Evolutionary conservation across 2,329 filamentous ascomycete species (phyloP).

Genomic region (Talaromyces sp.): DNA sequence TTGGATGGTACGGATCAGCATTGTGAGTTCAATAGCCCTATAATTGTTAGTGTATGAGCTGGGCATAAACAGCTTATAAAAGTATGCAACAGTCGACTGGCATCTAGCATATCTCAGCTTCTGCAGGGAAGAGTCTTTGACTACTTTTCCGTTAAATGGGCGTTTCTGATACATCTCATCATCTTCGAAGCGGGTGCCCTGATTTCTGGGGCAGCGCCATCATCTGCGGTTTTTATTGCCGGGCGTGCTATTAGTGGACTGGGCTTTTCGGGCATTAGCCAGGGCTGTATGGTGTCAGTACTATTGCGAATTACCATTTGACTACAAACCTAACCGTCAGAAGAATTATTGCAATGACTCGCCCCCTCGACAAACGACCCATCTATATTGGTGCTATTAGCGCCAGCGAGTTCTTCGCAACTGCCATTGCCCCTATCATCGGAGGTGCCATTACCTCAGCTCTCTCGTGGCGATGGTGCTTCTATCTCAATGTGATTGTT

Average conservation of each 20-base stretch:
- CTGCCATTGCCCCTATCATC: not conserved
- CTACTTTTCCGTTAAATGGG: not conserved
- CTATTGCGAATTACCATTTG: not conserved
- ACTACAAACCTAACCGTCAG: not conserved
- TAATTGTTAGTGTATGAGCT: not conserved
- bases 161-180: not conserved
- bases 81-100: not conserved
- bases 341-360: not conserved
- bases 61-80: not conserved
- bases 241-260: not conserved
- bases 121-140: not conserved
- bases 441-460: not conserved
- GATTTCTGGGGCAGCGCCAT: not conserved
- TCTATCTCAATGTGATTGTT: constrained; percentile 42
- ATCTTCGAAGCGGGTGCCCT: not conserved
- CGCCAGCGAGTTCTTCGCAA: constrained; percentile 18
- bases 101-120: not conserved
- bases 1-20: constrained; percentile 42
- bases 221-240: not conserved
- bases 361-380: not conserved
- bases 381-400: not conserved
- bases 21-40: constrained; percentile 18
- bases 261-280: not conserved
- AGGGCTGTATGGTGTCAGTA: not conserved
- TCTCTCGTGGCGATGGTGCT: not conserved